These are phyloP conservation scores for Opeltia flavorubescens DNA, from an alignment of 495 filamentous ascomycete genomes.

Conservation along the genomic window DNA sequence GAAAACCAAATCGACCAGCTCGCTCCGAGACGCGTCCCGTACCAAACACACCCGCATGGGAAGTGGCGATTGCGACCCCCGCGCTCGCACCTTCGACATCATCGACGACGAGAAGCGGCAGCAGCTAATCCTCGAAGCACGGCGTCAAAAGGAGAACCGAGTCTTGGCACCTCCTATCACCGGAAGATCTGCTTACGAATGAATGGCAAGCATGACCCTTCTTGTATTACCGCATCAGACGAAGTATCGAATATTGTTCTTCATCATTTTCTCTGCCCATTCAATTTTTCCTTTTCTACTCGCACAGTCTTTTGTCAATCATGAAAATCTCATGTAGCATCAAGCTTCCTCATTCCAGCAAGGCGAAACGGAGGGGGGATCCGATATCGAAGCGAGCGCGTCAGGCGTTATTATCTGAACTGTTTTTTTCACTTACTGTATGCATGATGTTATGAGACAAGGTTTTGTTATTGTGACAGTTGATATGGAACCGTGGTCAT, in stretches of 20 bases:
- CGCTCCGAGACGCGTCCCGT: slow-evolving; percentile 15
- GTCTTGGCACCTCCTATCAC: background rate
- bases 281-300: background rate
- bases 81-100: slow-evolving; percentile 27
- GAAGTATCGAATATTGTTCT: no score
- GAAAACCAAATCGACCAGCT: slow-evolving; percentile 36
- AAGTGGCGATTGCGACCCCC: slow-evolving; percentile 8
- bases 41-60: slow-evolving; percentile 18
- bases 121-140: slow-evolving; percentile 34
- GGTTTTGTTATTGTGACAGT: no score
- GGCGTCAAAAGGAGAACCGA: slow-evolving; percentile 25
- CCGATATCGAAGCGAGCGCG: background rate
- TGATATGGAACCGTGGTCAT: no score
- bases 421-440: background rate
- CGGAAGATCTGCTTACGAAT: background rate
- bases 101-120: slow-evolving; percentile 35
- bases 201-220: no score
- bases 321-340: background rate
- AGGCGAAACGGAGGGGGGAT: background rate
- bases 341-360: background rate
- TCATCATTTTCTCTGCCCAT: no score
- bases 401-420: background rate
- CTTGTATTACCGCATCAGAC: no score
- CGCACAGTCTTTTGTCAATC: background rate
- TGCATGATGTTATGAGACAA: background rate